Evolutionary conservation across 2,329 filamentous ascomycete genomes (phyloP).

Genomic region (Colletotrichum sublineola): DNA sequence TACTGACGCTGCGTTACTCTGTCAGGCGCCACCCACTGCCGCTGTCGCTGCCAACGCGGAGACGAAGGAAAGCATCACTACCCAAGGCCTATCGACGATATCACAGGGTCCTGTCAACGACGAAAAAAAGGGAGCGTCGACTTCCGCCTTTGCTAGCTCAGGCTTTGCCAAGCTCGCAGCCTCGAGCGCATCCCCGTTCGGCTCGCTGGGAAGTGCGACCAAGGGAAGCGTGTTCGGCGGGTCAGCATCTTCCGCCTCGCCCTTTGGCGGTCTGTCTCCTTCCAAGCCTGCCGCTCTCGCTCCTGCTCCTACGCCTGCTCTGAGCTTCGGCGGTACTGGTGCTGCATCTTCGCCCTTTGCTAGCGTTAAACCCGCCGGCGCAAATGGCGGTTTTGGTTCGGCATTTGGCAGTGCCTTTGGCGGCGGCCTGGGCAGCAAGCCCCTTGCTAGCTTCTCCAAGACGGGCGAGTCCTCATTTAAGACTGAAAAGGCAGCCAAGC

Average conservation of each 20-base stretch:
- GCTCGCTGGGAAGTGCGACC: slow-evolving; percentile 61
- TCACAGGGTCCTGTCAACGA: slow-evolving; percentile 26
- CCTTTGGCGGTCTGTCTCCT: slow-evolving; percentile 50
- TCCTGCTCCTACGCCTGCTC: slow-evolving; percentile 56
- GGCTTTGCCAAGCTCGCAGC: slow-evolving; percentile 76
- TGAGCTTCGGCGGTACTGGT: slow-evolving; percentile 61
- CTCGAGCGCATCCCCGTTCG: slow-evolving; percentile 74
- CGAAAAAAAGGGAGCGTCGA: slow-evolving; percentile 58
- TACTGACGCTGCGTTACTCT: slow-evolving; percentile 13
- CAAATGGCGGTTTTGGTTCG: slow-evolving; percentile 61
- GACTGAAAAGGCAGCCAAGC: slow-evolving; percentile 73
- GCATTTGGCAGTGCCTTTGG: slow-evolving; percentile 61
- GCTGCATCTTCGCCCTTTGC: slow-evolving; percentile 61
- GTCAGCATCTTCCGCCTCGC: slow-evolving; percentile 44
- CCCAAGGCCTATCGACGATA: slow-evolving; percentile 46
- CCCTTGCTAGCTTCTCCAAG: slow-evolving; percentile 78
- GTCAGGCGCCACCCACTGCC: slow-evolving; percentile 22
- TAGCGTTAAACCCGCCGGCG: slow-evolving; percentile 54
- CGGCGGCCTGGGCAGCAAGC: slow-evolving; percentile 56
- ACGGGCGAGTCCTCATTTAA: slow-evolving; percentile 65
- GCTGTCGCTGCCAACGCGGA: slow-evolving; percentile 17
- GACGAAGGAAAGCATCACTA: slow-evolving; percentile 38
- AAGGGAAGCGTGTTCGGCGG: slow-evolving; percentile 64
- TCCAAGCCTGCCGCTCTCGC: slow-evolving; percentile 48
- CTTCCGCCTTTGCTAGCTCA: slow-evolving; percentile 76